These are phyloP conservation scores for Groenewaldozyma sp. DNA, from an alignment of 1,139 yeast species.

Conservation along the genomic window DNA sequence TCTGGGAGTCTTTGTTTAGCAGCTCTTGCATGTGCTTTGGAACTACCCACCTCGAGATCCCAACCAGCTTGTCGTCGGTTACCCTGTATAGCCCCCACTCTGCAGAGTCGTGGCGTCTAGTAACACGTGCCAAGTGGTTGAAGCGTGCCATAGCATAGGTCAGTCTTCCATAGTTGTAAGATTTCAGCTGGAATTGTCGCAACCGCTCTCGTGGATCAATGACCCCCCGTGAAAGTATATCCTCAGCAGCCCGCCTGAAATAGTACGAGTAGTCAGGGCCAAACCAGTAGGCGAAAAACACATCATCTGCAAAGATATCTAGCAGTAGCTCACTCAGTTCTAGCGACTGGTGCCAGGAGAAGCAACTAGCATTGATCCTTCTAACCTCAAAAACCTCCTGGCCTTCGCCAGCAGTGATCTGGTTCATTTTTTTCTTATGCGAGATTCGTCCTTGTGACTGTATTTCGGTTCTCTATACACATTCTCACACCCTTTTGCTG, in stretches of 20 bases:
- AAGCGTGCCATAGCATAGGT: slow-evolving; percentile 10
- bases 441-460: too few relatives aligned
- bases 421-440: not conserved
- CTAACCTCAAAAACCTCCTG: slow-evolving; percentile 6
- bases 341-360: slow-evolving; percentile 8
- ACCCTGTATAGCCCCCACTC: not conserved
- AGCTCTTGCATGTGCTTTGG: slow-evolving; percentile 3
- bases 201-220: slow-evolving; percentile 11
- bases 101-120: not conserved
- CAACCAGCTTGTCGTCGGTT: slow-evolving; percentile 7
- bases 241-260: not conserved
- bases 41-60: slow-evolving; percentile 9
- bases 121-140: slow-evolving; percentile 1
- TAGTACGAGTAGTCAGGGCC: slow-evolving; percentile 11
- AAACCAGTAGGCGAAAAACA: slow-evolving; percentile 11
- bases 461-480: too few relatives aligned
- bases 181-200: slow-evolving; percentile 8
- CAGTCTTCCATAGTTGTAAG: slow-evolving; percentile 8
- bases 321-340: slow-evolving; percentile 10
- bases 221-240: slow-evolving; percentile 6
- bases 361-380: slow-evolving; percentile 5
- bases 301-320: slow-evolving; percentile 10
- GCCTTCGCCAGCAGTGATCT: slow-evolving; percentile 3
- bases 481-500: too few relatives aligned
- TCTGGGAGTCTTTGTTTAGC: not conserved